Evolutionary conservation across 805 yeast species (phyloP), one percentile per base, ranked within the genome.

Genomic region (Saccharomycopsis synnaedendra): DNA sequence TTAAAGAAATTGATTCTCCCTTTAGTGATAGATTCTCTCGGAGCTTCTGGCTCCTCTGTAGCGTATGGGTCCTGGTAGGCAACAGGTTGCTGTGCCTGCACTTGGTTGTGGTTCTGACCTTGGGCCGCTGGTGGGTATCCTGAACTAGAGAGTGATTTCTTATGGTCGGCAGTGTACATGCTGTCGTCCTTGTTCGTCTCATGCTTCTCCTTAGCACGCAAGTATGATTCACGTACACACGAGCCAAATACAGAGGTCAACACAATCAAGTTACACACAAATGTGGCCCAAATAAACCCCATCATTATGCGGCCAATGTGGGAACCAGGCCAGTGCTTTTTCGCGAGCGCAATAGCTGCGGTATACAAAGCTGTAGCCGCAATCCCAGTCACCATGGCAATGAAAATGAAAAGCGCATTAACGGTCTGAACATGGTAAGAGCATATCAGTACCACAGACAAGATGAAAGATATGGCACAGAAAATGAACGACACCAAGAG

Each of bases 271-370:
- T 76, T 61, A 53, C 71, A 63, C 3, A 74, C 80, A 46, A 77
- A 76, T 28, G 85, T 67, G 45, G 87, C 82, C 94, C 94, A 85
- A 5, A 78, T 59, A 47, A 82, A 58, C 58, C 83, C 89, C 60
- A 79, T 61, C 58, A 75, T 63, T 42, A 75, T 65, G 33, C 76
- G 70, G 52, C 87, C 85, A 49, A 83, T 54, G n/a, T 67, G 71
- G 32, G 63, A 74, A 51, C 66, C 60, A 38, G 63, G 59, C 74
- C 89, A 89, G 31, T 82, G 81, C 57, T 78, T 70, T 61, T 72
- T 80, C 42, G 85, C 93, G 68, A 84, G 60, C n/a, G 82, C 95
- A 52, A 74, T 64, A 41, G 51, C 43, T 10, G 51, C 49, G 32
- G 53, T 52, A 39, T 39, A 43, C 33, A 50, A 38, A 11, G 54